Conservation (phyloP, 306 rosid genomes). For the Ochetophila trinervis region DNA sequence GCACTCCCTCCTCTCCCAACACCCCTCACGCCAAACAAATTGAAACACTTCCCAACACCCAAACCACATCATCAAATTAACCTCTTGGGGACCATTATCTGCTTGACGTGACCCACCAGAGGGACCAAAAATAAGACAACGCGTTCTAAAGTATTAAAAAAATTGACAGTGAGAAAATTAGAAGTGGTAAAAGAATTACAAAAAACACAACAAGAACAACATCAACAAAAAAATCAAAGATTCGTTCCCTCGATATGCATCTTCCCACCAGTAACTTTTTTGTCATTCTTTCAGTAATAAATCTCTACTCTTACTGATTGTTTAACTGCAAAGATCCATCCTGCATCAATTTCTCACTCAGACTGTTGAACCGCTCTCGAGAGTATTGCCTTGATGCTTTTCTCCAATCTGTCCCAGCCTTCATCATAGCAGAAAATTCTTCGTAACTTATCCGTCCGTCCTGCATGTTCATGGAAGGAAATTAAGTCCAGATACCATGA, state of each 20-base stretch:
- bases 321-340: conserved; percentile 67
- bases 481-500: background rate
- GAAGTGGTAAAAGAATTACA: too few species aligned
- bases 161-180: too few species aligned
- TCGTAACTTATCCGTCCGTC: conserved; percentile 88
- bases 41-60: too few species aligned
- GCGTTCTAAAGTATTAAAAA: too few species aligned
- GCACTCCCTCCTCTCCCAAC: too few species aligned
- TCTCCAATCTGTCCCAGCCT: conserved; percentile 98
- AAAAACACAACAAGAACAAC: background rate
- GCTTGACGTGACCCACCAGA: too few species aligned
- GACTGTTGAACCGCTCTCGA: conserved; percentile 78
- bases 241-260: conserved; percentile 22
- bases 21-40: too few species aligned
- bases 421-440: conserved; percentile 90
- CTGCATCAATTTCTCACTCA: conserved; percentile 61
- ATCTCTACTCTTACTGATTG: conserved; percentile 33
- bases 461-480: conserved; percentile 39
- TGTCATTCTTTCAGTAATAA: conserved; percentile 10
- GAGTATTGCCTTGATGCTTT: conserved; percentile 97
- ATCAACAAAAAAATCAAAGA: background rate
- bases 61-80: too few species aligned
- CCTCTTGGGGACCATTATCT: conserved; percentile 24
- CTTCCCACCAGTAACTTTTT: conserved; percentile 20
- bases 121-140: too few species aligned